Conservation (phyloP, 352 stramenopile genomes). For the Phytopythium boreale region DNA sequence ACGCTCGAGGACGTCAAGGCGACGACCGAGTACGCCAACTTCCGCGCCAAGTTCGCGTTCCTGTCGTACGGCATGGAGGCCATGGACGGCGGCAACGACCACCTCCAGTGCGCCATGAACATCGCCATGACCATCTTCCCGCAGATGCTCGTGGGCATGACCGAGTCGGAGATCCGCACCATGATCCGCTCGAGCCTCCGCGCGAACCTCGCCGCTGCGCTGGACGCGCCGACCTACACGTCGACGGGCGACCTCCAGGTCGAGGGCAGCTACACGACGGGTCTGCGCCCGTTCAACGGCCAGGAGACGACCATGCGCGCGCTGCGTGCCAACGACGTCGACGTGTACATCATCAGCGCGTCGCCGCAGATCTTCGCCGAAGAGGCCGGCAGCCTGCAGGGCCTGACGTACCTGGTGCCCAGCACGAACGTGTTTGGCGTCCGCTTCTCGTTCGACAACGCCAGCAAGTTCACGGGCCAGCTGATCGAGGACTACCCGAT, state of each 20-base stretch:
- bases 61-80: constrained; percentile 41
- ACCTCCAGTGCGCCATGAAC: constrained; percentile 28
- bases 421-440: constrained; percentile 51
- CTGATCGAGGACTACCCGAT: constrained; percentile 52
- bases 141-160: constrained; percentile 56
- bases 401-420: constrained; percentile 52
- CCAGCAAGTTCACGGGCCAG: constrained; percentile 39
- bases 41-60: constrained; percentile 52
- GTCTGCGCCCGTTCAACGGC: constrained; percentile 56
- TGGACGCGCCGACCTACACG: constrained; percentile 36
- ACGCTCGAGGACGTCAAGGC: constrained; percentile 35
- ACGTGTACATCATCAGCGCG: constrained; percentile 64
- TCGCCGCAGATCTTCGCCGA: constrained; percentile 56
- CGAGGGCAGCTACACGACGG: constrained; percentile 43
- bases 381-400: constrained; percentile 34
- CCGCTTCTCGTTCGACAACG: constrained; percentile 41
- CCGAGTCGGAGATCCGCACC: constrained; percentile 37
- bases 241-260: constrained; percentile 35
- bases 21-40: constrained; percentile 48
- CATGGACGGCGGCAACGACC: constrained; percentile 40
- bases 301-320: constrained; percentile 58
- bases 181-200: constrained; percentile 47
- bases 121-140: constrained; percentile 62
- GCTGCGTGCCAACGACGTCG: constrained; percentile 31
- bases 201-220: constrained; percentile 39